Base-by-base conservation (phyloP, 2,329 filamentous ascomycete species). In the Rhynchosporium secalis region DNA sequence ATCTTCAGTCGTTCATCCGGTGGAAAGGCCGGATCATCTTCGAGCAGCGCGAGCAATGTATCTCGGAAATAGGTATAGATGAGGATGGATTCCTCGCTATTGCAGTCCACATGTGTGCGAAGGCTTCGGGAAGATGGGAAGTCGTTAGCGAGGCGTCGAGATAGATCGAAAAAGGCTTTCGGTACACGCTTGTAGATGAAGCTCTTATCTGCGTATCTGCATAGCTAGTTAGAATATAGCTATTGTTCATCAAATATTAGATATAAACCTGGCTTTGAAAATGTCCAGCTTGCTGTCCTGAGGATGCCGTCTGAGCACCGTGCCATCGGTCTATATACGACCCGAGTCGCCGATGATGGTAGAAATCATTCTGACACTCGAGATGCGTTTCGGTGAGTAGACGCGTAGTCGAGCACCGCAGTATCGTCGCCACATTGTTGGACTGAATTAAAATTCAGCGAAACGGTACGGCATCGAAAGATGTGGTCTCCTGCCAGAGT, bases 61-160 rank as follows among this genome's bases (percentile, higher is more conserved):
- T 51, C 48, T 36, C 9, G 12, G 48, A 51, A 51, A n/a, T 51
- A 51, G 12, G 48, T 28, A 10, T 51, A 51, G 29, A 51, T 29
- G 13, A 51, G 10, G n/a, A 36, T 51, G 41, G 13, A n/a, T 12
- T 31, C 28, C 10, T 51, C 48, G 8, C 10, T 12, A 36, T 4
- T 51, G 48, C 31, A 31, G n/a, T 51, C 29, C 12, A 36, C 31
- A n/a, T 12, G 48, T n/a, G 33, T 36, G 2, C 48, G 48, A 33
- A 51, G 48, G 28, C 48, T 28, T 15, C 31, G 29, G 48, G 48
- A 33, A 5, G 3, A 10, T n/a, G 10, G 9, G 31, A 33, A 33
- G 10, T 51, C 48, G 15, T 49, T 26, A 12, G 46, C 46, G 46
- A 49, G 6, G 8, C 29, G 46, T 15, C 13, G 46, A 26, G 46